Percentiles rank a stretch among this genome's conserved stretches.
Evolutionary conservation across 345 rosid genomes (phyloP).

Genomic region (Geranium brycei): DNA sequence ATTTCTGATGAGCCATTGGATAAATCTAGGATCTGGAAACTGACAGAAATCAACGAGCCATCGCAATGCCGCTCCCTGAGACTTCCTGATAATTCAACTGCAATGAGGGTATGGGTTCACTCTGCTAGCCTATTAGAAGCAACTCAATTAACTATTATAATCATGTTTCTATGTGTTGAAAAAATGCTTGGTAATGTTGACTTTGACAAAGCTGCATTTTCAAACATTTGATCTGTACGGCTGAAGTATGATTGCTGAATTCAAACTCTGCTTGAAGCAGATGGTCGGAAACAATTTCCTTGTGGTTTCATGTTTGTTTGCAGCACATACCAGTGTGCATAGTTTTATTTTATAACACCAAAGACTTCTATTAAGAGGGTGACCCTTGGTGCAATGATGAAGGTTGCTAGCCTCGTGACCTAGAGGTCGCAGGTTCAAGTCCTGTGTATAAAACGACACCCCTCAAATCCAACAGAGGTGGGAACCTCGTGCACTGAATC

Average conservation of each 20-base stretch:
- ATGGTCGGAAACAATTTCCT: background rate
- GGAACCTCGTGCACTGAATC: too few relatives aligned
- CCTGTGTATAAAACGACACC: too few relatives aligned
- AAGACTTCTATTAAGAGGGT: background rate
- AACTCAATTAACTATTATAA: background rate
- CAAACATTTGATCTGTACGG: too few relatives aligned
- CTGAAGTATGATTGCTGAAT: background rate
- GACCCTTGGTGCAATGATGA: too few relatives aligned
- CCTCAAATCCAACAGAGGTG: too few relatives aligned
- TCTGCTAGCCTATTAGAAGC: background rate
- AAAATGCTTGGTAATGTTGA: background rate
- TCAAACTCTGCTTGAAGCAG: background rate
- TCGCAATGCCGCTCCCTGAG: slow-evolving; percentile 60
- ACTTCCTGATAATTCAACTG: slow-evolving; percentile 44
- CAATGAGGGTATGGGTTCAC: slow-evolving; percentile 38
- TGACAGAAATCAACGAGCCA: slow-evolving; percentile 62
- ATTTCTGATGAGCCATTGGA: slow-evolving; percentile 44
- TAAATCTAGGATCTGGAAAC: slow-evolving; percentile 54
- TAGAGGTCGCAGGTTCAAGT: too few relatives aligned
- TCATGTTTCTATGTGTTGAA: background rate
- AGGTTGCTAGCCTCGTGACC: too few relatives aligned
- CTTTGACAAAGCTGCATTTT: too few relatives aligned
- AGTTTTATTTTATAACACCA: background rate
- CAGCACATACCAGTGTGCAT: background rate
- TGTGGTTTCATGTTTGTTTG: background rate